Conservation (phyloP, 148 eudicot genomes). For the Mesembryanthemum crystallinum region DNA sequence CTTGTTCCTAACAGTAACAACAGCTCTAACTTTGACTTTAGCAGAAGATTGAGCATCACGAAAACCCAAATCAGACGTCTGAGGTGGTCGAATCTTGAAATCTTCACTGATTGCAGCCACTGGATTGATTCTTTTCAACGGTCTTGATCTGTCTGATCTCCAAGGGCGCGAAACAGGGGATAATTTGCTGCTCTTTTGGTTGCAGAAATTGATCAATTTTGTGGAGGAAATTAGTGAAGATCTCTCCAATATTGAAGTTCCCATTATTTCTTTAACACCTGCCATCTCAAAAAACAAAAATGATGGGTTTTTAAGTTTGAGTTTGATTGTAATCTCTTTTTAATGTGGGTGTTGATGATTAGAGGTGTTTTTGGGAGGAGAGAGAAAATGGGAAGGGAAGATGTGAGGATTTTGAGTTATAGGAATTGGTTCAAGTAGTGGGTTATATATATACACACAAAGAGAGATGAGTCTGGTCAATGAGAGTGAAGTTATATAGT, state of each 20-base stretch:
- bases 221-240: constrained; percentile 29
- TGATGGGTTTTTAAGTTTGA: not conserved
- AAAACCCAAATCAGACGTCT: constrained; percentile 19
- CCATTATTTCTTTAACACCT: constrained; percentile 39
- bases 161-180: not conserved
- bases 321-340: not conserved
- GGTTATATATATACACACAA: constrained; percentile 9
- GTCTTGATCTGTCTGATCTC: constrained; percentile 6
- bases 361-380: not conserved
- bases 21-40: constrained; percentile 69
- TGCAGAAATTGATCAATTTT: constrained; percentile 15
- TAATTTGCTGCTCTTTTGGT: constrained; percentile 7
- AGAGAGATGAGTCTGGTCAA: not conserved
- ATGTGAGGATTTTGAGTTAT: not conserved
- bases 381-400: not conserved
- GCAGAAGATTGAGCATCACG: constrained; percentile 34
- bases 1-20: constrained; percentile 81
- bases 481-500: constrained; percentile 1
- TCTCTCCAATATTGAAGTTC: constrained; percentile 32
- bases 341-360: too few relatives aligned
- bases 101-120: constrained; percentile 70
- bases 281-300: constrained; percentile 33
- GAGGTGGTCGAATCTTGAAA: constrained; percentile 20
- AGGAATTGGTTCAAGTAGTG: constrained; percentile 3
- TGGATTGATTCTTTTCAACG: constrained; percentile 14